Base-by-base conservation (phyloP, 768 basidiomycete genomes). In the Filobasidium floriforme region DNA sequence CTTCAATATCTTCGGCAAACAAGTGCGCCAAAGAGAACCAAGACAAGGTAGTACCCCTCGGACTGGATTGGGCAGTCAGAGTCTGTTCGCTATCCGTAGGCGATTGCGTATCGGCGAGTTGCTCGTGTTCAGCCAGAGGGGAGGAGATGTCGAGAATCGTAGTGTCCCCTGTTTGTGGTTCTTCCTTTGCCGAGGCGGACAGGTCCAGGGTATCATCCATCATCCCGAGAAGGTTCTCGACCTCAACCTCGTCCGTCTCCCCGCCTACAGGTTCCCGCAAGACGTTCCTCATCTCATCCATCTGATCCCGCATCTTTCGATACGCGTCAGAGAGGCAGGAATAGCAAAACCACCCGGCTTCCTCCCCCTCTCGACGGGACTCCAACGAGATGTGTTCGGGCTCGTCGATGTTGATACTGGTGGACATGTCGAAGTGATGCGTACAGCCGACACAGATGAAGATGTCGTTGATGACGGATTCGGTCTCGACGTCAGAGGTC, bases 331-430 rank as follows among this genome's bases (percentile, higher is more conserved):
- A 57, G 7, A 57, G 54, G 29, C 54, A 57, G 15, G 26, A 32
- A 24, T 24, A 57, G 26, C 54, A 57, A 24, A 19, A 57, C 54
- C 54, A 57, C 29, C 54, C 54, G 26, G 54, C 54, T 26, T 57
- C 26, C 26, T 57, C 54, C 54, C 29, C 54, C 24, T 18, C 46
- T 15, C 22, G 18, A 15, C 46, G 12, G 19, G 12, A 14, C 26
- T 57, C 7, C 26, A 24, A 15, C 1, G 18, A 14, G 54, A 57
- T 32, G 54, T 57, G 54, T 28, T 57, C 29, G 5, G 22, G 54
- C 14, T 19, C 54, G 18, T 57, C 24, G 18, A 15, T 24, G 54
- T 15, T 57, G 54, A 15, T 28, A 15, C 29, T 32, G 46, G 5
- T 5, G 46, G 46, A 49, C 54, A 57, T 57, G n/a, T 26, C 29